Evolutionary conservation across 1,139 yeast species (phyloP).

Genomic region (Arxiozyma bovina): DNA sequence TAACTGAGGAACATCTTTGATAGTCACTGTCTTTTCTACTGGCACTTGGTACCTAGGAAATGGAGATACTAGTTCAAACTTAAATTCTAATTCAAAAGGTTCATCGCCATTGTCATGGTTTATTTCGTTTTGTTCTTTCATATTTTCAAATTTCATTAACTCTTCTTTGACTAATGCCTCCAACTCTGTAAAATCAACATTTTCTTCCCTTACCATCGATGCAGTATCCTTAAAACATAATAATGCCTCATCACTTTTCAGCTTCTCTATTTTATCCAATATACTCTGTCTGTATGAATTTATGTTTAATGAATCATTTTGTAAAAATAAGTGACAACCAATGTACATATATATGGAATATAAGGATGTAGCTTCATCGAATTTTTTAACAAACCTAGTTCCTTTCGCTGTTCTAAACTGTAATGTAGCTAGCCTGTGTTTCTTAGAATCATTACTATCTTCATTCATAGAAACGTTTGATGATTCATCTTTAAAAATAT

Average conservation of each 20-base stretch:
- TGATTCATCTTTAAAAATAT: constrained; percentile 8
- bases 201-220: constrained; percentile 4
- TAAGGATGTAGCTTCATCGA: constrained; percentile 42
- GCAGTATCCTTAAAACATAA: constrained; percentile 17
- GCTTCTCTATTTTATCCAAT: constrained; percentile 10
- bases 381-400: constrained; percentile 48
- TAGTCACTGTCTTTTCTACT: constrained; percentile 20
- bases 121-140: neutral
- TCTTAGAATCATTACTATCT: neutral
- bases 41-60: constrained; percentile 46
- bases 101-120: constrained; percentile 26
- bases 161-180: constrained; percentile 14
- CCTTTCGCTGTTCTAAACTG: constrained; percentile 52
- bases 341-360: constrained; percentile 58
- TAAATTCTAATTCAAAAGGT: constrained; percentile 33
- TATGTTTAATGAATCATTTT: constrained; percentile 10
- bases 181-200: constrained; percentile 18
- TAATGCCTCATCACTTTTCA: constrained; percentile 14
- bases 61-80: constrained; percentile 47
- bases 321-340: constrained; percentile 35
- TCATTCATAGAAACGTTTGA: neutral
- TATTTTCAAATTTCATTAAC: constrained; percentile 13
- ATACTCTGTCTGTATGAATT: constrained; percentile 12
- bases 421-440: constrained; percentile 25
- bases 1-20: constrained; percentile 38